These are phyloP conservation scores for Cochlearia excelsa DNA, from an alignment of 345 rosid species.

Conservation along the genomic window DNA sequence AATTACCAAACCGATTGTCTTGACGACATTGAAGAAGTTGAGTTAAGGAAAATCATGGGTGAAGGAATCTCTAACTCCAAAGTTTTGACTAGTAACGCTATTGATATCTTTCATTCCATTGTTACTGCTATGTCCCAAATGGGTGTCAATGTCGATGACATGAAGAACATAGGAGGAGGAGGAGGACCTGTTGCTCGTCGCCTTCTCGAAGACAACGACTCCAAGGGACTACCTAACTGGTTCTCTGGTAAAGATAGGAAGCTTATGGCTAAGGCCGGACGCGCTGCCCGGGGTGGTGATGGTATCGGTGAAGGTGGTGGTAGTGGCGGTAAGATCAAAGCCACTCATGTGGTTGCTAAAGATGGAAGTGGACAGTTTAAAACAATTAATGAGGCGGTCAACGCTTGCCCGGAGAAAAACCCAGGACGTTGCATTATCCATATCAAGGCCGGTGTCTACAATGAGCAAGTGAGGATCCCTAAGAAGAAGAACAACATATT, in stretches of 20 bases:
- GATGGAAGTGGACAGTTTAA: constrained; percentile 74
- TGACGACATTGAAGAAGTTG: constrained; percentile 34
- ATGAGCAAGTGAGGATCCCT: constrained; percentile 42
- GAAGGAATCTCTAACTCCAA: constrained; percentile 38
- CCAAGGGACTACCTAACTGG: constrained; percentile 54
- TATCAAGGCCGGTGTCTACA: constrained; percentile 61
- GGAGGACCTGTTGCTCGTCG: constrained; percentile 35
- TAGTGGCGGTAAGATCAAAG: constrained; percentile 34
- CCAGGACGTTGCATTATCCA: constrained; percentile 52
- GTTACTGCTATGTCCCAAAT: constrained; percentile 29
- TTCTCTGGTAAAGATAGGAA: constrained; percentile 50
- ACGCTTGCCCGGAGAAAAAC: constrained; percentile 35
- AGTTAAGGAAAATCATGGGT: constrained; percentile 30
- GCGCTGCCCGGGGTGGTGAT: constrained; percentile 20
- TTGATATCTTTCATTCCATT: constrained; percentile 44
- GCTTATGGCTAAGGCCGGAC: constrained; percentile 45
- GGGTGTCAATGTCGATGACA: constrained; percentile 24
- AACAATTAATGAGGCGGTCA: constrained; percentile 52
- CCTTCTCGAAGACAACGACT: constrained; percentile 30
- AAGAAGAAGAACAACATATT: constrained; percentile 49
- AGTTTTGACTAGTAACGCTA: constrained; percentile 47
- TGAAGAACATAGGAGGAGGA: constrained; percentile 25
- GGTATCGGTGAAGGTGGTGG: constrained; percentile 31
- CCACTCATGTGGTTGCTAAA: constrained; percentile 65
- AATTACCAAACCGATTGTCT: constrained; percentile 38